Base-by-base conservation (phyloP, 148 eudicot species). In the Amaranthus palmeri region DNA sequence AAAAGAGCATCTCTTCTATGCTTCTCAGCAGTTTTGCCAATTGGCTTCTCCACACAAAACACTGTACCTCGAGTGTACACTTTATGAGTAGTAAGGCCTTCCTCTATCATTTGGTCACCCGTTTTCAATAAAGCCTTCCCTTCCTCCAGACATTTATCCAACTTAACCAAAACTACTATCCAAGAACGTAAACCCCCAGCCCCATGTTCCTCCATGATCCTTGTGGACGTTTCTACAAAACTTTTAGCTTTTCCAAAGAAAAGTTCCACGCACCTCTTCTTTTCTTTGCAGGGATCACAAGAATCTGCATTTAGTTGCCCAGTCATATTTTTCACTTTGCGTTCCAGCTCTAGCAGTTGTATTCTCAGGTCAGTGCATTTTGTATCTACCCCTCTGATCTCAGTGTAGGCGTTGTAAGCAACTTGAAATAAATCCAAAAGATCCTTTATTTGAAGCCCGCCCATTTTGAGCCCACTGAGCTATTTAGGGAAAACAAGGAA, bases 1-100 rank as follows among this genome's bases (percentile, higher is more conserved):
- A 4, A 3, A 55, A 69, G 62, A 17, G 40, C 72, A 8, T 54
- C 36, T n/a, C 3, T 40, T 8, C 3, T 50, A 9, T 3, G 41
- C 50, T 36, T n/a, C 15, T 15, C 8, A 40, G 41, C 7, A 54
- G 72, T 54, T 6, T 54, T 55, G 61, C 72, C 72, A 69, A 69
- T 55, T 41, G 55, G 62, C 3, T 69, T 14, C 40, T 12, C 72
- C 40, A 69, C 72, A 69, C 61, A 41, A 12, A 69, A 55, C 47
- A 4, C 44, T 51, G 55, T 13, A 40, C 62, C 72, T 54, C 61
- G 50, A 14, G 72, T 69, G 62, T 10, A 69, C 25, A 44, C 40
- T 57, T 42, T 51, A 69, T 14, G 3, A 14, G 0, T 14, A 14
- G 72, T 54, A 50, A 69, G 61, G 51, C 72, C 50, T 55, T 52